phyloP scores from a whole-genome alignment of 2,329 filamentous ascomycete genomes.

The Pseudogymnoascus pannorum region DNA sequence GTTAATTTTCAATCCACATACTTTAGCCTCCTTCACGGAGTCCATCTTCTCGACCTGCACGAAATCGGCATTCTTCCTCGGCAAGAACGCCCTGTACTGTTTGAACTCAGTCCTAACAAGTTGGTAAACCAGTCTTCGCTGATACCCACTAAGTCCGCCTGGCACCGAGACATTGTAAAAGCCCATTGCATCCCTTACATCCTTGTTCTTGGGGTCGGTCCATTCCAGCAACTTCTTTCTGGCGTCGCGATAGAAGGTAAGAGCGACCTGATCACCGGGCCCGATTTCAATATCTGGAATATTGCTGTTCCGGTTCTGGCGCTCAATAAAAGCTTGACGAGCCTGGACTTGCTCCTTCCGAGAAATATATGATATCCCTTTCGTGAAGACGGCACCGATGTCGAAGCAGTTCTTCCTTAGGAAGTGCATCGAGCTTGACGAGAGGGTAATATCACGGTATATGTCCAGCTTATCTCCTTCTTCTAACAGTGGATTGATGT shows the following conservation, averaged over 20 bases:
- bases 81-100: conserved; percentile 17
- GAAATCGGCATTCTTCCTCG: conserved; percentile 21
- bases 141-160: conserved; percentile 44
- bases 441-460: conserved; percentile 48
- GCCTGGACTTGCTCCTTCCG: conserved; percentile 47
- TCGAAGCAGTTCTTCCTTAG: conserved; percentile 51
- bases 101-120: conserved; percentile 56
- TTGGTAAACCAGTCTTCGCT: conserved; percentile 59
- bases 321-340: conserved; percentile 29
- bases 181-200: conserved; percentile 19
- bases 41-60: conserved; percentile 27
- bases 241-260: conserved; percentile 22
- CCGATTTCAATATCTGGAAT: conserved; percentile 23
- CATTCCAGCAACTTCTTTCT: conserved; percentile 13
- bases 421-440: conserved; percentile 47
- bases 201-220: background rate
- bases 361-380: conserved; percentile 56
- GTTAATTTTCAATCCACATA: conserved; percentile 10
- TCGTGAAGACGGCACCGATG: conserved; percentile 46
- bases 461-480: conserved; percentile 44
- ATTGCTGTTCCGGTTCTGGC: conserved; percentile 20
- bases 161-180: conserved; percentile 40
- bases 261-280: conserved; percentile 17
- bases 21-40: conserved; percentile 20
- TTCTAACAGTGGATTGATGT: conserved; percentile 47